Base-by-base conservation (phyloP, 1,284 basidiomycete genomes). In the Leccinum subrobustum region DNA sequence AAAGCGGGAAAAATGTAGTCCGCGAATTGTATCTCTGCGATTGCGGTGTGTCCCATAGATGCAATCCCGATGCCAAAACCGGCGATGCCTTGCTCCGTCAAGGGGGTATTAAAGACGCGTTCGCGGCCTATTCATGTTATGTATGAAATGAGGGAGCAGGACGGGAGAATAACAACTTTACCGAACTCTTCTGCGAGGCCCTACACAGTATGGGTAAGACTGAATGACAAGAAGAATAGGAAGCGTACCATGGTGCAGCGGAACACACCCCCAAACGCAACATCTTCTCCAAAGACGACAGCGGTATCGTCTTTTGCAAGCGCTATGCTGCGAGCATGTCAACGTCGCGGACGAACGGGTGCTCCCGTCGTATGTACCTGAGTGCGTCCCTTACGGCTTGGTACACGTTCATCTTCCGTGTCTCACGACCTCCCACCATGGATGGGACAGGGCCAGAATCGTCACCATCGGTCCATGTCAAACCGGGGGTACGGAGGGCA, bases 61-160 rank as follows among this genome's bases (percentile, higher is more conserved):
- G 96, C 94, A 60, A 96, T 75, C 3, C 96, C 95, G 56, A 98
- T 95, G 0, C 91, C 95, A 68, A 98, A 97, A 7, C 95, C 95
- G 50, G 92, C 94, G 59, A 98, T 96, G 5, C 95, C 95, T 75
- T 98, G 94, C 71, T 96, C 95, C 0, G 93, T 95, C 58, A 96
- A 74, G 5, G 95, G 94, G 0, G 95, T 96, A 75, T 97, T 96
- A 77, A 97, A 96, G n/a, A 97, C 93, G 48, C 95, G 86, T 75
- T 95, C 93, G 54, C 87, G 84, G 39, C 94, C 92, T 94, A 68
- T 27, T 51, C 47, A 58, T 54, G 31, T 16, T 23, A 58, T 16
- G 8, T 35, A 35, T 52, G 6, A 16, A 54, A 52, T 37, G 52
- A 42, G 56, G 27, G 18, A 39, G 39, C 5, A 47, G 57, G 53